These are phyloP conservation scores for Amanita rubescens DNA, from an alignment of 768 basidiomycete genomes.

Conservation along the genomic window DNA sequence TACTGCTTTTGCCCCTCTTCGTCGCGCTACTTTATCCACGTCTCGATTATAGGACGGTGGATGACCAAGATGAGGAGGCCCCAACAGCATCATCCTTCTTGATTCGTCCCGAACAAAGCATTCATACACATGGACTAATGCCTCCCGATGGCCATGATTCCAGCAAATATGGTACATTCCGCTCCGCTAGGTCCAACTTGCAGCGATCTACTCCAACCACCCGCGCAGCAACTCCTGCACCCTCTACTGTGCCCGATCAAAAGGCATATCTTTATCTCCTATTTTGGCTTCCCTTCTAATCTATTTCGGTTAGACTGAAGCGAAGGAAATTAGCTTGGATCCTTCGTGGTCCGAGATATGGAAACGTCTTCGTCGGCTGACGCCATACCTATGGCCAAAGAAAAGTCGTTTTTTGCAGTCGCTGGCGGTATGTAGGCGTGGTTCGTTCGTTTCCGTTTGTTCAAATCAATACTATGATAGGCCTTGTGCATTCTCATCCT, in stretches of 20 bases:
- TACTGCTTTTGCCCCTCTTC: conserved; percentile 55
- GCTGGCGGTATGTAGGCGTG: conserved; percentile 54
- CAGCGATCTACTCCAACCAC: conserved; percentile 49
- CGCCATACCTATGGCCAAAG: conserved; percentile 82
- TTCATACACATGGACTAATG: conserved; percentile 32
- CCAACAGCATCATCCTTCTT: conserved; percentile 48
- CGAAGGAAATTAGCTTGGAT: conserved; percentile 48
- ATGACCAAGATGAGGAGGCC: conserved; percentile 31
- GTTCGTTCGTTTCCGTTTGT: neutral
- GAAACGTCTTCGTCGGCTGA: conserved; percentile 54
- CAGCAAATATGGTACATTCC: conserved; percentile 76
- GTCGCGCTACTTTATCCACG: conserved; percentile 57
- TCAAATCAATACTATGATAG: conserved; percentile 25
- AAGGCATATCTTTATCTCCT: conserved; percentile 25
- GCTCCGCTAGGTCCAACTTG: conserved; percentile 37
- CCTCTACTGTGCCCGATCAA: conserved; percentile 29
- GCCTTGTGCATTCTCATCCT: conserved; percentile 63
- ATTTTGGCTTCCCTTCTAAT: neutral
- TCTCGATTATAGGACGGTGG: conserved; percentile 50
- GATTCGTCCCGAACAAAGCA: conserved; percentile 40
- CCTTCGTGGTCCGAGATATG: conserved; percentile 68
- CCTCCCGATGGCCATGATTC: conserved; percentile 36
- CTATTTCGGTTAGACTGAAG: conserved; percentile 22
- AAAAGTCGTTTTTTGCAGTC: conserved; percentile 60
- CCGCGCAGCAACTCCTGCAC: conserved; percentile 41